Base-by-base conservation (phyloP, 306 rosid species). In the Begonia loranthoides region DNA sequence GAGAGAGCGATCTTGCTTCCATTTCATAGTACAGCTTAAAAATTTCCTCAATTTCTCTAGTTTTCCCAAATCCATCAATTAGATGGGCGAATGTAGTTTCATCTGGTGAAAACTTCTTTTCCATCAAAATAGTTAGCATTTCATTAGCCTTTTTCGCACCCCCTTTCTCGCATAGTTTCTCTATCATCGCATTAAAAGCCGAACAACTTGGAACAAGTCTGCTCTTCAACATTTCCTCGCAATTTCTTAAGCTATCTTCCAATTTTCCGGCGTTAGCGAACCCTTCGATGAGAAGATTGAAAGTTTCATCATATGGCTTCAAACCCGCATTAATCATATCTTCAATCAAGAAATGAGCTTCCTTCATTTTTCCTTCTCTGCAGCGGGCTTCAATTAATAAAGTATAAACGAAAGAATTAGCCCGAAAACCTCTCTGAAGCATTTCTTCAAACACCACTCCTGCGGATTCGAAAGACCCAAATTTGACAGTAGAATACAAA, bases 21-120 rank as follows among this genome's bases (percentile, higher is more conserved):
- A 82, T 79, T 56, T 85, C 97, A 52, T 76, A 72, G 71, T 73
- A 85, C 49, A 85, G 68, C 75, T 89, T 85, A n/a, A 82, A 56
- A 55, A 70, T 72, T 54, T 72, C 85, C 33, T 68, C 65, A 62
- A 52, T 66, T 61, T 76, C 68, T 15, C 57, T 61, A 12, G 62
- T 77, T 47, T 43, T 41, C 22, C 66, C 73, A 60, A 71, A 89
- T 48, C 94, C 95, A 15, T 57, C 40, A 15, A 85, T 76, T 66
- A 82, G 64, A 55, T 16, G 59, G 48, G 69, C 56, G 63, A 76
- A 85, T 1, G 87, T 79, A 45, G 56, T 50, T 16, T 71, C 82
- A 64, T 80, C 55, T 0, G 97, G 89, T 14, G 47, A 11, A 56
- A 84, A 81, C 51, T 78, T 82, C 66, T 65, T 76, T 66, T 85